Percentiles rank a stretch among this genome's conserved stretches.
These are phyloP conservation scores for Lobosporangium transversale DNA, from an alignment of 192 early-diverging fungal species.

Conservation along the genomic window DNA sequence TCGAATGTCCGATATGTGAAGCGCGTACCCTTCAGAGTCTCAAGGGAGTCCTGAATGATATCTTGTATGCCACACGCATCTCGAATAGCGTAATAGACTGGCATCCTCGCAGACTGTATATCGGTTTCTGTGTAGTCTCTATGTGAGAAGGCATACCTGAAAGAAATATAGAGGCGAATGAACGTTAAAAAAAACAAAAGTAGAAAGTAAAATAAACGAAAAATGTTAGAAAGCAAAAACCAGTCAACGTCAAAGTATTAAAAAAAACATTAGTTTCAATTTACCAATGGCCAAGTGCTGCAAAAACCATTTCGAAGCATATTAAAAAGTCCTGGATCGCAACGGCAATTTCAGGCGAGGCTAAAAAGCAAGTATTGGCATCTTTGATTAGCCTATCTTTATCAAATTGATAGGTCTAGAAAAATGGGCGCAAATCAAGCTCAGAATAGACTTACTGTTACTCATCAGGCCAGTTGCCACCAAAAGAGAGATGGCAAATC, in stretches of 20 bases:
- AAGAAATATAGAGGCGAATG: background rate
- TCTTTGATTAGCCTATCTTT: background rate
- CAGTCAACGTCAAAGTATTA: background rate
- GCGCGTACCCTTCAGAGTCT: constrained; percentile 78
- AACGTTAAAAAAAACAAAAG: too few species aligned
- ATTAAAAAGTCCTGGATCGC: constrained; percentile 92
- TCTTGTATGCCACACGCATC: constrained; percentile 87
- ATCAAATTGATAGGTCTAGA: background rate
- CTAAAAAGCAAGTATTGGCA: too few species aligned
- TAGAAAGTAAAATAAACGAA: too few species aligned
- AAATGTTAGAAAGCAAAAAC: background rate
- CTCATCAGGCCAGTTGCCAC: constrained; percentile 79
- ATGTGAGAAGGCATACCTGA: constrained; percentile 78
- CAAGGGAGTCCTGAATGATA: constrained; percentile 81
- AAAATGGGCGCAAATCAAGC: background rate
- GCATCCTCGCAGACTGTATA: constrained; percentile 75
- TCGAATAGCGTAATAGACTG: constrained; percentile 78
- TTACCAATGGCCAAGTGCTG: constrained; percentile 82
- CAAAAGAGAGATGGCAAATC: constrained; percentile 83
- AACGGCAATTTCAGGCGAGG: constrained; percentile 56
- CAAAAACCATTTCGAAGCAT: constrained; percentile 89
- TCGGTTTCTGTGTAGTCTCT: constrained; percentile 76
- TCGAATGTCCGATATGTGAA: constrained; percentile 86
- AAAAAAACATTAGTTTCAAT: too few species aligned
- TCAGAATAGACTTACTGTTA: constrained; percentile 60